phyloP scores from a whole-genome alignment of 768 basidiomycete species.

The Calocybe indica region DNA sequence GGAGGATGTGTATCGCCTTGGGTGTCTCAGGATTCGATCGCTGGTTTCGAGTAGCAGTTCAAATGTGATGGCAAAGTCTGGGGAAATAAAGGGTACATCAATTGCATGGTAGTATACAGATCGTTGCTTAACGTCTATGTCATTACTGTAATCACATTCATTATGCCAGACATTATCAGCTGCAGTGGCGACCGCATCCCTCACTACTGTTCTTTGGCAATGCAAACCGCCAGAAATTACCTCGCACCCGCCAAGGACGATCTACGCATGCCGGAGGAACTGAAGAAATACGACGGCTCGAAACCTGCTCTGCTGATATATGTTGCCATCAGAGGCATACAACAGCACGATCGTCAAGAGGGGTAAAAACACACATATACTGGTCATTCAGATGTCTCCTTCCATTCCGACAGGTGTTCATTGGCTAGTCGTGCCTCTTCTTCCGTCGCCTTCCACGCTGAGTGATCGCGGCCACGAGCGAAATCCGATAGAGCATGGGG shows the following conservation, averaged over 20 bases:
- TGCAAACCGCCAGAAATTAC: constrained; percentile 60
- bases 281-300: constrained; percentile 68
- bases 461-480: not conserved
- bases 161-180: too few species aligned
- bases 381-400: not conserved
- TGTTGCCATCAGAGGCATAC: constrained; percentile 85
- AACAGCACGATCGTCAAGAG: too few species aligned
- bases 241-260: constrained; percentile 72
- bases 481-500: not conserved
- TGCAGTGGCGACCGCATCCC: too few species aligned
- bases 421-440: not conserved
- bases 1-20: too few species aligned
- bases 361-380: not conserved
- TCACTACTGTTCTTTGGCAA: constrained; percentile 14
- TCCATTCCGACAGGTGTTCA: not conserved
- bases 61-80: too few species aligned
- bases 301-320: constrained; percentile 69
- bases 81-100: too few species aligned
- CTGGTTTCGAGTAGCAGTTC: too few species aligned
- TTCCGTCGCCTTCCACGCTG: not conserved
- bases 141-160: too few species aligned
- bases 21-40: too few species aligned
- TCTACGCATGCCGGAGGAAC: constrained; percentile 63
- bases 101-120: too few species aligned
- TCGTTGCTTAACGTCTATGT: too few species aligned